Percentiles rank a stretch among this genome's conserved stretches.
phyloP scores from a whole-genome alignment of 2,329 filamentous ascomycete genomes.

The Ophiostoma sp. region DNA sequence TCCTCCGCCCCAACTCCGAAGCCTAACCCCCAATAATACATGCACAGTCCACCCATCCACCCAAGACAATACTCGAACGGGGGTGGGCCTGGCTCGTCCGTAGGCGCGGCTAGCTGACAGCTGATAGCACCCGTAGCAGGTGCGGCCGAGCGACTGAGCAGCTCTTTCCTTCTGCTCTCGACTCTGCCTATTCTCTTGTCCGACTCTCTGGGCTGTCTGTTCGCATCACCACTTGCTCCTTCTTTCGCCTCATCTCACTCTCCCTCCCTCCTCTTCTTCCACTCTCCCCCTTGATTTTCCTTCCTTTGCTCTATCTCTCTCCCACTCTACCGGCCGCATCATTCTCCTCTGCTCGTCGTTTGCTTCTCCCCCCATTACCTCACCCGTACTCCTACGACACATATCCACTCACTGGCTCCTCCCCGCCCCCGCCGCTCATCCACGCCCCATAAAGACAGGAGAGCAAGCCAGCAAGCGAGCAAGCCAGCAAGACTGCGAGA shows the following conservation, averaged over 20 bases:
- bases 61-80: not conserved
- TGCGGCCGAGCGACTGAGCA: slow-evolving; percentile 11
- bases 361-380: not conserved
- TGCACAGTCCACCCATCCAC: not conserved
- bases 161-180: slow-evolving; percentile 1
- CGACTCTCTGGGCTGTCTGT: not conserved
- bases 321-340: no score
- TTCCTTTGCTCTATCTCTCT: not conserved
- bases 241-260: not conserved
- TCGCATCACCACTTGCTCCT: not conserved
- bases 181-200: slow-evolving; percentile 1
- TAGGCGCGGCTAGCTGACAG: slow-evolving; percentile 17
- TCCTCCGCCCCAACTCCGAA: not conserved
- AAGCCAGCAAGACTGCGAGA: not conserved
- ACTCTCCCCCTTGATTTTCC: not conserved
- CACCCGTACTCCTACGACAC: not conserved
- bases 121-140: not conserved
- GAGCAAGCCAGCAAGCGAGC: slow-evolving; percentile 2
- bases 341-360: no score
- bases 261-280: not conserved
- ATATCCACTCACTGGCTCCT: slow-evolving; percentile 4
- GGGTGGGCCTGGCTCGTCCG: slow-evolving; percentile 8
- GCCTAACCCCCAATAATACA: no score
- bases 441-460: slow-evolving; percentile 10
- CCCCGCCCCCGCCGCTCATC: slow-evolving; percentile 10